phyloP scores from a whole-genome alignment of 345 rosid species.

The Ailanthus altissimus region DNA sequence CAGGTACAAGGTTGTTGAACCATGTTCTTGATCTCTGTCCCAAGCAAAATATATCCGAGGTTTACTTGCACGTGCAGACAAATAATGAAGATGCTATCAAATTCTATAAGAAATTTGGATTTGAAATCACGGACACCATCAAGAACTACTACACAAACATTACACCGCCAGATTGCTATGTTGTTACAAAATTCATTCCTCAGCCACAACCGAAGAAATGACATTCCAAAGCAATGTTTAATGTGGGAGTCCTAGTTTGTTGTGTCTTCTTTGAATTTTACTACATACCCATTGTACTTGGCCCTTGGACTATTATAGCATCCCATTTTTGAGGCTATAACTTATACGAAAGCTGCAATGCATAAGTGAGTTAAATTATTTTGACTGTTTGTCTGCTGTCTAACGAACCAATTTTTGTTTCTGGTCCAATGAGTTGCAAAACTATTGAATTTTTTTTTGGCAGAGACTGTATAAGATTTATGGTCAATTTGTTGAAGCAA shows the following conservation, averaged over 20 bases:
- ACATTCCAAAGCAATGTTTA: constrained; percentile 15
- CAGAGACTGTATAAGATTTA: constrained; percentile 3
- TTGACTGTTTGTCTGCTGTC: background rate
- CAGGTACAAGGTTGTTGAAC: constrained; percentile 86
- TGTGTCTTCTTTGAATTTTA: constrained; percentile 17
- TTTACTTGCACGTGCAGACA: constrained; percentile 97
- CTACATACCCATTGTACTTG: constrained; percentile 4
- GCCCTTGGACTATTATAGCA: too few relatives aligned
- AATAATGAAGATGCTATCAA: constrained; percentile 95
- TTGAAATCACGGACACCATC: constrained; percentile 82
- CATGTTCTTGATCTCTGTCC: constrained; percentile 80
- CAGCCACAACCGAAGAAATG: constrained; percentile 58
- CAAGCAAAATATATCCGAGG: constrained; percentile 71
- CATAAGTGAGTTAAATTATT: constrained; percentile 21
- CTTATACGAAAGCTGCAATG: constrained; percentile 9
- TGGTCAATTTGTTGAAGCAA: constrained; percentile 3
- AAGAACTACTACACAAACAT: constrained; percentile 82
- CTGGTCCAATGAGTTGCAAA: constrained; percentile 1
- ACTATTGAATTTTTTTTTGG: constrained; percentile 4
- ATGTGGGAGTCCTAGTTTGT: constrained; percentile 6
- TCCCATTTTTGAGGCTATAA: constrained; percentile 10
- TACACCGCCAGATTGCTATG: constrained; percentile 83
- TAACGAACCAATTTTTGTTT: background rate
- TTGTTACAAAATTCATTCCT: constrained; percentile 61
- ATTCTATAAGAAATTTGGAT: constrained; percentile 92